Conservation (phyloP, 1,284 basidiomycete genomes). For the Apiotrichum veenhuisii region DNA sequence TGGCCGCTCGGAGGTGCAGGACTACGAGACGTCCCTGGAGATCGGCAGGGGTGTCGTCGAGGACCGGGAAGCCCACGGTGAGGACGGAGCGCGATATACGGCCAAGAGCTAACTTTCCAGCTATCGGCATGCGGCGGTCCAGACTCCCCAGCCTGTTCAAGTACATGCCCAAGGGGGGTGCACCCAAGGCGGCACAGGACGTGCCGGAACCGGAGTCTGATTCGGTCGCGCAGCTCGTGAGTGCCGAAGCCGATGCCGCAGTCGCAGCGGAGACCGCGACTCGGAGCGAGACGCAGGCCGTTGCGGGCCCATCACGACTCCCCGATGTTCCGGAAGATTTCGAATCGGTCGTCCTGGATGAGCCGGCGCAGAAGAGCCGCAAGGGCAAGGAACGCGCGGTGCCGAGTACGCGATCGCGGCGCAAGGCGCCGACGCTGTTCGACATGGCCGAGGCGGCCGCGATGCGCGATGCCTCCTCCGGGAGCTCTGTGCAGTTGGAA, state of each 20-base stretch:
- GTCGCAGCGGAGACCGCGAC: neutral
- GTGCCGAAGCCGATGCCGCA: neutral
- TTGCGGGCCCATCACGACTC: neutral
- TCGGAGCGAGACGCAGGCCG: too few species aligned
- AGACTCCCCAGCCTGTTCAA: slow-evolving; percentile 23
- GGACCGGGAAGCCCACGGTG: neutral
- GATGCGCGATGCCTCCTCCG: neutral
- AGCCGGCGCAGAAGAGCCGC: neutral
- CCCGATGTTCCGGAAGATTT: neutral
- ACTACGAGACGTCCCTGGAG: slow-evolving; percentile 5
- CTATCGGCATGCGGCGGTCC: slow-evolving; percentile 2
- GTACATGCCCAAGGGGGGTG: slow-evolving; percentile 10
- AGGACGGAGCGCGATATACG: neutral
- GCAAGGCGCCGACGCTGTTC: neutral
- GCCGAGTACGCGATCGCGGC: neutral
- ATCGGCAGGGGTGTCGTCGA: neutral
- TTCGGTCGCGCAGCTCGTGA: neutral
- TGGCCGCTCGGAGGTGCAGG: neutral
- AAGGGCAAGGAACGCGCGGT: slow-evolving; percentile 28
- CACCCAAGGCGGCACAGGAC: neutral
- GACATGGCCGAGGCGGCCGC: neutral
- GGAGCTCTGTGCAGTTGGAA: neutral
- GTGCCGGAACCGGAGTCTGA: neutral
- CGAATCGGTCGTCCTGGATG: neutral
- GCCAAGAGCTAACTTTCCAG: slow-evolving; percentile 2